Base-by-base conservation (phyloP, 116 monocot species). In the Trichopus zeylanicus region DNA sequence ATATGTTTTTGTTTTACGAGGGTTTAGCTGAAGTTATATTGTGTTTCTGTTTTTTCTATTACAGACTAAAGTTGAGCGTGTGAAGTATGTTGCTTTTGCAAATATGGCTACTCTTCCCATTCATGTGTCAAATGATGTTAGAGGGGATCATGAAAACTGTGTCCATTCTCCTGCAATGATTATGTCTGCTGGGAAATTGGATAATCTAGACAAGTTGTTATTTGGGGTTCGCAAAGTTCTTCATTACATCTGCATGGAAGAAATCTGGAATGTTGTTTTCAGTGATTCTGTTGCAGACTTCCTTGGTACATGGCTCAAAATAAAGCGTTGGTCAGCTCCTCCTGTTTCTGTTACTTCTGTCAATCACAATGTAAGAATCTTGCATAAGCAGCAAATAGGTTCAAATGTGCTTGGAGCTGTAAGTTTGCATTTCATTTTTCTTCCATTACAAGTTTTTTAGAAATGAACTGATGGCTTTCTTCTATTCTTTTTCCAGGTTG, bases 211-310 rank as follows among this genome's bases (percentile, higher is more conserved):
- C 53, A 73, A 74, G 13, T 51, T 83, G 51, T 32, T 84, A 60
- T 66, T 77, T 37, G 69, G 65, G 24, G 63, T 75, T 21, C 54
- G 68, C 49, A 70, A 59, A 71, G 34, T 69, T 6, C 66, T 74
- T 57, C 77, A 79, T 70, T 75, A 81, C 68, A 84, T 87, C 42
- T 73, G 67, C 42, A 79, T 97, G 84, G 78, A 62, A 48, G 66
- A 70, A 38, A 24, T 87, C n/a, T 97, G 97, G 97, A 76, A 82
- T 78, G 72, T 51, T 25, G 79, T 85, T 27, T 72, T 84, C 67
- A 79, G 73, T 63, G 91, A 87, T 68, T 59, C 65, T 63, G 53
- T 97, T 51, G 51, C 72, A 29, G 81, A 83, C 31, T 74, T 70
- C 60, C 77, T 73, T 48, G 48, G 18, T 21, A 57, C 31, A 37